Evolutionary conservation across 345 rosid species (phyloP).

Genomic region (Citrus trifoliata): DNA sequence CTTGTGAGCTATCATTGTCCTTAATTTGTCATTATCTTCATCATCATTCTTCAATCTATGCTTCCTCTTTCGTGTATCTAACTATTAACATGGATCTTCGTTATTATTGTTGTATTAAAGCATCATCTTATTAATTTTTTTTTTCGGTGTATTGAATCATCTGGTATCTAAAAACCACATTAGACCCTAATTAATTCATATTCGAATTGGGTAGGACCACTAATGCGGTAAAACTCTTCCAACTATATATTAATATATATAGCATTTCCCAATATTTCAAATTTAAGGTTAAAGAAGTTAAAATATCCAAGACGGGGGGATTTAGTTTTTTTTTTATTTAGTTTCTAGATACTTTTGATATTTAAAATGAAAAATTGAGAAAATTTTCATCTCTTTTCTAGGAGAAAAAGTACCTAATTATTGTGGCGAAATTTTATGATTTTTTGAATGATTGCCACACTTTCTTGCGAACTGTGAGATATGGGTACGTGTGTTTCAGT

Average conservation of each 20-base stretch:
- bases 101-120: not conserved
- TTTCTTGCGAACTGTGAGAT: no score
- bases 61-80: not conserved
- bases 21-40: not conserved
- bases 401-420: no score
- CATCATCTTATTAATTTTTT: not conserved
- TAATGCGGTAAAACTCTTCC: rapidly evolving
- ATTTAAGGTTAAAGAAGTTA: not conserved
- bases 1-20: not conserved
- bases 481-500: no score
- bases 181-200: no score
- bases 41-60: not conserved
- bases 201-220: rapidly evolving
- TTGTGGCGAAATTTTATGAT: no score
- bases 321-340: no score
- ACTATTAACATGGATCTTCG: not conserved
- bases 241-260: no score
- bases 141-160: rapidly evolving
- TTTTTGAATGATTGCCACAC: no score
- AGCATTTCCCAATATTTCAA: not conserved
- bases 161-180: rapidly evolving
- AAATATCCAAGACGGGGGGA: no score
- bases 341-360: no score
- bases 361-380: no score
- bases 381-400: no score